These are phyloP conservation scores for Saprolegnia diclina DNA, from an alignment of 352 stramenopile genomes.

Conservation along the genomic window DNA sequence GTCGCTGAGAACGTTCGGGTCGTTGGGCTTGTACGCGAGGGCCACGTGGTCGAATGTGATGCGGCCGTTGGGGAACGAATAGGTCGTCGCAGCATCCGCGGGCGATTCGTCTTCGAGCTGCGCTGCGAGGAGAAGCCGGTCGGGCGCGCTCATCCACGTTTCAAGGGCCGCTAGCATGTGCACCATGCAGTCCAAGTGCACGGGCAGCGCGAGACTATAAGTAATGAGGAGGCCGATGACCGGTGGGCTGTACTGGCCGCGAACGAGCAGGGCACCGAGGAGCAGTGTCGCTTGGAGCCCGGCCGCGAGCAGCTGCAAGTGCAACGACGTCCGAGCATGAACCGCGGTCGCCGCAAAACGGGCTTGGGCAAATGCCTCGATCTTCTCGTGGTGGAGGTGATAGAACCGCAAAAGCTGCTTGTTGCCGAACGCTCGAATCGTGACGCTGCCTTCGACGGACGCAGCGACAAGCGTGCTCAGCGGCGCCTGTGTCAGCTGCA, in stretches of 20 bases:
- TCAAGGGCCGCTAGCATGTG: constrained; percentile 20
- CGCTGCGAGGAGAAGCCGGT: background rate
- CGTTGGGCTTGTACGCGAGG: constrained; percentile 79
- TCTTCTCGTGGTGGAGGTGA: constrained; percentile 6
- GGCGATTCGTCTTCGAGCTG: background rate
- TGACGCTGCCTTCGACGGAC: constrained; percentile 11
- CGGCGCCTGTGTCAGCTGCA: background rate
- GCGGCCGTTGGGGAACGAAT: constrained; percentile 75
- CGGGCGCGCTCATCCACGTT: constrained; percentile 13
- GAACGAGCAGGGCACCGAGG: background rate
- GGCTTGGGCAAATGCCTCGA: constrained; percentile 34
- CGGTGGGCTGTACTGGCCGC: background rate
- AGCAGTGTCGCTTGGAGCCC: background rate
- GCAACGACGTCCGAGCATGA: background rate
- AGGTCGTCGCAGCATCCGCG: background rate
- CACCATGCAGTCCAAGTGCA: constrained; percentile 22
- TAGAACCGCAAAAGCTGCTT: constrained; percentile 20
- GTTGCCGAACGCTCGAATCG: constrained; percentile 12
- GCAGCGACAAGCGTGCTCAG: constrained; percentile 6
- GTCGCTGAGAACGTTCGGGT: constrained; percentile 39
- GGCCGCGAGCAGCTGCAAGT: constrained; percentile 10
- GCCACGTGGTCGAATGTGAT: constrained; percentile 86
- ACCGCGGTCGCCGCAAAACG: constrained; percentile 13
- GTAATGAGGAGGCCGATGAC: constrained; percentile 5
- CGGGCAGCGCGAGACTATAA: constrained; percentile 8